Evolutionary conservation across 2,329 filamentous ascomycete genomes (phyloP).

Genomic region (Colletotrichum sp.): DNA sequence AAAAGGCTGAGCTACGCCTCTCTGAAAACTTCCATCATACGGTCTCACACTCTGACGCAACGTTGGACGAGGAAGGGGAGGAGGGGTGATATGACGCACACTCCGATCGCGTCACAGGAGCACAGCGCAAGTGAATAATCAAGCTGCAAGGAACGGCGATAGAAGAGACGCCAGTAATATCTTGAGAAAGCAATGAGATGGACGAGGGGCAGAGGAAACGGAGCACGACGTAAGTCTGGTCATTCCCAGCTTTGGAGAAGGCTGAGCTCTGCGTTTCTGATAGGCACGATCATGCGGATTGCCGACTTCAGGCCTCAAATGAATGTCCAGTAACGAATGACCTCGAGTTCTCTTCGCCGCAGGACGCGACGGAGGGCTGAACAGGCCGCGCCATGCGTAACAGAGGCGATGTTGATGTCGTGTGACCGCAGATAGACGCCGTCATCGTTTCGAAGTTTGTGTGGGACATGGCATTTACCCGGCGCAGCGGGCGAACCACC

Average conservation of each 20-base stretch:
- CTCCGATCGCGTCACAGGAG: background rate
- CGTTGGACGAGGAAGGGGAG: background rate
- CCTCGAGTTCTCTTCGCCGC: background rate
- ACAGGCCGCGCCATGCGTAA: background rate
- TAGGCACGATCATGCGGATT: slow-evolving; percentile 17
- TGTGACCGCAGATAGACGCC: background rate
- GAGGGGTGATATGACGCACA: background rate
- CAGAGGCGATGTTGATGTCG: background rate
- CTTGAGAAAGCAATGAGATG: background rate
- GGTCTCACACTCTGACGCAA: background rate
- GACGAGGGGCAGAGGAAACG: background rate
- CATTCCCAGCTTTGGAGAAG: background rate
- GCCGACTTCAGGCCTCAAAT: background rate
- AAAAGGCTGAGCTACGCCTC: background rate
- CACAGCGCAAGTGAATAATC: background rate
- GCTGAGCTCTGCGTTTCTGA: slow-evolving; percentile 4
- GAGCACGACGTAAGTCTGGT: background rate
- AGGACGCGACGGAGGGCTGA: background rate
- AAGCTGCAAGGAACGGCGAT: slow-evolving; percentile 3
- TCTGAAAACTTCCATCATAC: background rate
- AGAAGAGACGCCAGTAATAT: background rate
- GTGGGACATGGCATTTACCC: background rate
- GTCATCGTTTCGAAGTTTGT: background rate
- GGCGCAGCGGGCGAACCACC: background rate
- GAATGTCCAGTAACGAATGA: background rate